Base-by-base conservation (phyloP, 164 flowering plant species). In the Vitis rupestris region DNA sequence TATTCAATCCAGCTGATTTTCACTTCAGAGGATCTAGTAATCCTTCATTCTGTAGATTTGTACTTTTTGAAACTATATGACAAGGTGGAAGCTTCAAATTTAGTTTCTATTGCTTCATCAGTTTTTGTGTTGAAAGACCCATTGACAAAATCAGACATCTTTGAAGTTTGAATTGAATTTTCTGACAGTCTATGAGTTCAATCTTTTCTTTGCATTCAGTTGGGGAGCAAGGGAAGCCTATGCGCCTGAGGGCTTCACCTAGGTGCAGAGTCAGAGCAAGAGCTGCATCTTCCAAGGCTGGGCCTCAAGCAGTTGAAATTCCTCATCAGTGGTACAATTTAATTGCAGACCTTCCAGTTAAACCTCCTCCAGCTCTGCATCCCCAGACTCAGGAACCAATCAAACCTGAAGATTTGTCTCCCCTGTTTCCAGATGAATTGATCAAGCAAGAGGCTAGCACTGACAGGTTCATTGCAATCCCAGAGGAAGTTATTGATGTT, bases 301-400 rank as follows among this genome's bases (percentile, higher is more conserved):
- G 53, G 61, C 64, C 69, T 8, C 73, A 70, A 62, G 64, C 82
- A 3, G 74, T 75, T 44, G 82, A 84, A 54, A 83, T 94, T 50
- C 97, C 97, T 37, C 75, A 50, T 55, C 84, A 78, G 49, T 95
- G 99, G 98, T 92, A 95, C 81, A 95, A 95, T 78, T 70, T 95
- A 48, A 76, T 85, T 29, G 92, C 94, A 3, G 99, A 95, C 76
- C 92, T 95, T 66, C 84, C 88, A 0, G 80, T 90, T 13, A 92
- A 92, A 73, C 99, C 98, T 59, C 96, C 98, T 72, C 98, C 99
- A 5, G 62, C 74, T 30, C 72, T 95, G 83, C 84, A 95, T 77
- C 98, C 99, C 0, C 79, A 79, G 72, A 90, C 97, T 64, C 81
- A 75, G 7, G 62, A 90, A 74, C 98, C 96, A 8, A 60, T 88